Conservation (phyloP, 306 rosid species). For the Quercus dentata region DNA sequence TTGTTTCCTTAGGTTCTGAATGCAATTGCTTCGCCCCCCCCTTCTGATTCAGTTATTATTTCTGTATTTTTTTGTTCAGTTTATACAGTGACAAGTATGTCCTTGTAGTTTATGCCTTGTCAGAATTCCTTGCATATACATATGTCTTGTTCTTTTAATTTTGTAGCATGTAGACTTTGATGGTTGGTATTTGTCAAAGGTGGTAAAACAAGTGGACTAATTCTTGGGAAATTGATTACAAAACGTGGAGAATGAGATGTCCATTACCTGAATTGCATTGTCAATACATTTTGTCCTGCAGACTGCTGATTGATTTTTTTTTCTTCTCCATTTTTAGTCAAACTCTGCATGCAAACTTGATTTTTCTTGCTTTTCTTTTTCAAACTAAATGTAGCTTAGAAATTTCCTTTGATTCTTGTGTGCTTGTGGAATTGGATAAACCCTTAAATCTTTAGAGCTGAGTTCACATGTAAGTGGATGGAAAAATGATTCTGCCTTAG, state of each 20-base stretch:
- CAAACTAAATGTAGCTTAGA: background rate
- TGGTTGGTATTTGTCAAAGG: background rate
- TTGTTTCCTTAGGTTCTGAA: background rate
- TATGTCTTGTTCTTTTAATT: background rate
- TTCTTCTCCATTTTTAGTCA: background rate
- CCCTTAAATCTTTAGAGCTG: background rate
- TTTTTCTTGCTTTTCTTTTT: background rate
- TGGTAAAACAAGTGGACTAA: background rate
- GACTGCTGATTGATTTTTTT: background rate
- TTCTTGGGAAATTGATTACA: background rate
- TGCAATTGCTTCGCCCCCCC: background rate
- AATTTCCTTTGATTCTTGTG: background rate
- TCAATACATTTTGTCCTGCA: background rate
- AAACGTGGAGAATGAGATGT: background rate
- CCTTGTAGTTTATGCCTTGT: background rate
- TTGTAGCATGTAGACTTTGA: background rate
- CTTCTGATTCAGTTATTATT: background rate
- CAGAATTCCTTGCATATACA: background rate
- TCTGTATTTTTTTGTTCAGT: background rate
- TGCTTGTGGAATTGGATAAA: background rate
- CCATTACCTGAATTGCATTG: background rate
- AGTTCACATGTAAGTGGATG: background rate
- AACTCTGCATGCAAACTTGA: background rate
- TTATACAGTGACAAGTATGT: background rate
- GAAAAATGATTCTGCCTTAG: background rate